A percentile compares a stretch with the other conserved stretches of the same genome.
Conservation (phyloP, 2,329 filamentous ascomycete species). For the Metarhizium guizhouense region DNA sequence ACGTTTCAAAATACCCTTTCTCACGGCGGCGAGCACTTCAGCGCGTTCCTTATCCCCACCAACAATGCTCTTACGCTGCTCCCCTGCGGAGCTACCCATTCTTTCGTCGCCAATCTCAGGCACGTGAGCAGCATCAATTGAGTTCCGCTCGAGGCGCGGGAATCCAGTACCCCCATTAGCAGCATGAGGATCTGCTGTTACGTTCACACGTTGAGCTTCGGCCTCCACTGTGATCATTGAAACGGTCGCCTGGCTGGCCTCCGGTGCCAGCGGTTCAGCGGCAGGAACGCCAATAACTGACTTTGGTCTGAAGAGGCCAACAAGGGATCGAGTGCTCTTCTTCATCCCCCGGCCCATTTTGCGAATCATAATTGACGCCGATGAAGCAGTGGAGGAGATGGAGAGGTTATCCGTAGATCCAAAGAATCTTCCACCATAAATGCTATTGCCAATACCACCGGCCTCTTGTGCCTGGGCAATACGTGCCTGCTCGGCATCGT, state of each 20-base stretch:
- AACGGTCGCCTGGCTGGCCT: slow-evolving; percentile 72
- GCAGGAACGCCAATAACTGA: slow-evolving; percentile 73
- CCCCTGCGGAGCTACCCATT: slow-evolving; percentile 46
- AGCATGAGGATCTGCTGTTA: slow-evolving; percentile 60
- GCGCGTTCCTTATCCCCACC: slow-evolving; percentile 85
- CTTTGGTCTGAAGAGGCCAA: slow-evolving; percentile 90
- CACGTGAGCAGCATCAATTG: slow-evolving; percentile 55
- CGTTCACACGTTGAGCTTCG: slow-evolving; percentile 74
- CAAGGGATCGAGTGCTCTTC: slow-evolving; percentile 81
- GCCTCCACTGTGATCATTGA: slow-evolving; percentile 96
- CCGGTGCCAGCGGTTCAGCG: slow-evolving; percentile 55
- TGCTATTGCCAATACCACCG: slow-evolving; percentile 81
- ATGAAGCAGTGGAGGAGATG: slow-evolving; percentile 82
- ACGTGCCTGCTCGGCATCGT: slow-evolving; percentile 81
- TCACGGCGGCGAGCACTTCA: slow-evolving; percentile 83
- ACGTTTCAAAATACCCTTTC: slow-evolving; percentile 95
- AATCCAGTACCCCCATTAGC: slow-evolving; percentile 67
- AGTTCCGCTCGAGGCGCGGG: slow-evolving; percentile 76
- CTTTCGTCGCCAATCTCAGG: slow-evolving; percentile 39
- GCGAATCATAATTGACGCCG: slow-evolving; percentile 85
- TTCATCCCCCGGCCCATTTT: slow-evolving; percentile 99
- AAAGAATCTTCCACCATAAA: slow-evolving; percentile 85
- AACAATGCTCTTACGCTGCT: slow-evolving; percentile 77
- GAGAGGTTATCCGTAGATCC: slow-evolving; percentile 92
- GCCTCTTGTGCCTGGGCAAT: slow-evolving; percentile 92